Conservation (phyloP, 2,329 filamentous ascomycete species). For the Clonostachys byssicola region DNA sequence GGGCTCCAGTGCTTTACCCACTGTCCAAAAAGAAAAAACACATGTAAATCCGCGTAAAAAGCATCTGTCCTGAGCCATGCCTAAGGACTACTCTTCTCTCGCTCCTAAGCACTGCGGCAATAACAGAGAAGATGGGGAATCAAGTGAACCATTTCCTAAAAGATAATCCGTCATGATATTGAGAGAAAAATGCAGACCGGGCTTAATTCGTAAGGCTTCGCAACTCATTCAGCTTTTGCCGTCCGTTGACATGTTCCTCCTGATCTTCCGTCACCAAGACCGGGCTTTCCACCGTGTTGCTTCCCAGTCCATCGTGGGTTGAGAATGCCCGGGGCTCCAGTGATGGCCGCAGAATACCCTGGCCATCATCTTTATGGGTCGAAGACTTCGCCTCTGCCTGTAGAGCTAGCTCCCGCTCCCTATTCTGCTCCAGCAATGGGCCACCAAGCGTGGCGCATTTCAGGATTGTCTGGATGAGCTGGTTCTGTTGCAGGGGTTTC, state of each 20-base stretch:
- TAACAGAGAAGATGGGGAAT: too few species aligned
- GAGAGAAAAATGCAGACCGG: too few species aligned
- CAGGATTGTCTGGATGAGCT: slow-evolving; percentile 95
- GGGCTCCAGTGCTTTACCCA: too few species aligned
- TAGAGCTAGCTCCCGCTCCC: slow-evolving; percentile 53
- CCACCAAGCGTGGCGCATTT: slow-evolving; percentile 93
- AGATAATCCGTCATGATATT: too few species aligned
- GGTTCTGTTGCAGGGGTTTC: slow-evolving; percentile 93
- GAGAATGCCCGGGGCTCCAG: slow-evolving; percentile 62
- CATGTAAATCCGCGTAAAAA: too few species aligned
- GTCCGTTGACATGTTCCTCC: slow-evolving; percentile 42
- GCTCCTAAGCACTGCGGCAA: too few species aligned
- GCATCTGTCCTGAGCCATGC: too few species aligned
- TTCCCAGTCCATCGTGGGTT: slow-evolving; percentile 56
- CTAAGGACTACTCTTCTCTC: too few species aligned
- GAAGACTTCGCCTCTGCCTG: slow-evolving; percentile 42
- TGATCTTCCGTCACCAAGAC: slow-evolving; percentile 37
- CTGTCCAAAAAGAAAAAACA: too few species aligned
- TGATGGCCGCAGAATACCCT: slow-evolving; percentile 30
- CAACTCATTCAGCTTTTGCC: slow-evolving; percentile 34
- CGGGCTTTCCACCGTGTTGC: slow-evolving; percentile 55
- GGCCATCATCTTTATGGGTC: slow-evolving; percentile 25
- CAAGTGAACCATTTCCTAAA: too few species aligned
- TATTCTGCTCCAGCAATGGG: slow-evolving; percentile 73
- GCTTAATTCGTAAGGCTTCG: slow-evolving; percentile 17